phyloP scores from a whole-genome alignment of 2,329 filamentous ascomycete genomes.

The Ophiognomonia clavigignenti-juglandacearum region DNA sequence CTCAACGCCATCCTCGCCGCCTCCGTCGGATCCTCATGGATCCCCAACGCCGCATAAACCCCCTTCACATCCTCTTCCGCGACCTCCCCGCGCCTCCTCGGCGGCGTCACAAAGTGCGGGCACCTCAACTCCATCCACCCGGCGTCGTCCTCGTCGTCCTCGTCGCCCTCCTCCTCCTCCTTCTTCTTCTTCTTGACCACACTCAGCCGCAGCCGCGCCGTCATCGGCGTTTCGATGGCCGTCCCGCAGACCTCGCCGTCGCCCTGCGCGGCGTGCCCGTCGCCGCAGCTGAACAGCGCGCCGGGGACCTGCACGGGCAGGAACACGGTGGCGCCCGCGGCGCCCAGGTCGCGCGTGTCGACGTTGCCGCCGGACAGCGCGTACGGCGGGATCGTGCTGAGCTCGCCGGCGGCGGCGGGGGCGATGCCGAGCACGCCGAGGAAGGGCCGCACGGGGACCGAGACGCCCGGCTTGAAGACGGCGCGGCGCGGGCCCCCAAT shows the following conservation, averaged over 20 bases:
- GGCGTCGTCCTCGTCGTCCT: slow-evolving; percentile 28
- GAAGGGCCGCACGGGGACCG: slow-evolving; percentile 45
- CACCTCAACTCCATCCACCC: slow-evolving; percentile 27
- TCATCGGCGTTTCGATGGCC: slow-evolving; percentile 51
- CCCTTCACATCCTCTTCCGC: slow-evolving; percentile 34
- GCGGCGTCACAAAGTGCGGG: slow-evolving; percentile 41
- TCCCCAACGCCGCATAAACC: slow-evolving; percentile 51
- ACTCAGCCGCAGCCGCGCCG: slow-evolving; percentile 42
- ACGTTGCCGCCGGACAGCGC: slow-evolving; percentile 47
- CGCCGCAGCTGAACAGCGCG: slow-evolving; percentile 48
- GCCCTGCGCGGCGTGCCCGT: slow-evolving; percentile 50
- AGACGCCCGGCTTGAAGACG: slow-evolving; percentile 42
- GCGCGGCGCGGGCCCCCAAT: slow-evolving; percentile 26
- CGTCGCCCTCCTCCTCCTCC: too few species aligned
- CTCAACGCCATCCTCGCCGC: slow-evolving; percentile 43
- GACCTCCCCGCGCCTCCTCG: slow-evolving; percentile 30
- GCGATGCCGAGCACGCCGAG: slow-evolving; percentile 49
- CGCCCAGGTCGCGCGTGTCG: slow-evolving; percentile 44
- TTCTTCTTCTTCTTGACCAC: slow-evolving; percentile 42
- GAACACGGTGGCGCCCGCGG: slow-evolving; percentile 41
- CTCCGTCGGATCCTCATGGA: slow-evolving; percentile 41
- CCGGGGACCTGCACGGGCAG: slow-evolving; percentile 44
- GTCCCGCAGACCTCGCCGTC: slow-evolving; percentile 52
- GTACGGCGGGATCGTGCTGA: slow-evolving; percentile 45
- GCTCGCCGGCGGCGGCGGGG: slow-evolving; percentile 37